A percentile compares a stretch with the other conserved stretches of the same genome.
These are phyloP conservation scores for Rhamnella rubrinervis DNA, from an alignment of 331 rosid genomes.

Conservation along the genomic window DNA sequence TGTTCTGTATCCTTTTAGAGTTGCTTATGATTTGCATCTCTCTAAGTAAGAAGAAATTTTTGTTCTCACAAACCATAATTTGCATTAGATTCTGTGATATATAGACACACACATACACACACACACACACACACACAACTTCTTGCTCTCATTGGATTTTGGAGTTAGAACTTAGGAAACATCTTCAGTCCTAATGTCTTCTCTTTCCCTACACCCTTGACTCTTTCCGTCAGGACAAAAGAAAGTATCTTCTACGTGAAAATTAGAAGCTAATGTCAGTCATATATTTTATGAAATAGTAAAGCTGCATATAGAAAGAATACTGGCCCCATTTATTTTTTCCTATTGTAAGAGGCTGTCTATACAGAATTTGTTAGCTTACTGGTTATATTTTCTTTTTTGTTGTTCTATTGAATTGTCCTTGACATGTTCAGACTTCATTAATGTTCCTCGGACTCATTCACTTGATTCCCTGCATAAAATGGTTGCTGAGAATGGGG, in stretches of 20 bases:
- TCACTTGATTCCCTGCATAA: conserved; percentile 82
- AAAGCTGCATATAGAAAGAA: too few relatives aligned
- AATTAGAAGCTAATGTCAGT: too few relatives aligned
- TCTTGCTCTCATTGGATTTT: too few relatives aligned
- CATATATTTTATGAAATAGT: too few relatives aligned
- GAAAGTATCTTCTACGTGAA: too few relatives aligned
- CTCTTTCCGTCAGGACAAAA: too few relatives aligned
- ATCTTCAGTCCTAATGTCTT: too few relatives aligned
- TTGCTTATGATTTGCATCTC: conserved; percentile 21
- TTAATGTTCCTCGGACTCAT: conserved; percentile 73
- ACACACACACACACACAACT: too few relatives aligned
- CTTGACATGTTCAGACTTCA: conserved; percentile 80
- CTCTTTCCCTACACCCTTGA: too few relatives aligned
- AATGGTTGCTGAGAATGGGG: conserved; percentile 87
- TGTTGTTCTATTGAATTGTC: conserved; percentile 26
- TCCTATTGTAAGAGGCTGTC: neutral
- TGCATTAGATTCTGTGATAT: neutral
- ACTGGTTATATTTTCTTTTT: conserved; percentile 12
- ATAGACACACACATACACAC: neutral
- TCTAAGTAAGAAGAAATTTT: conserved; percentile 4
- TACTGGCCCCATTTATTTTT: too few relatives aligned
- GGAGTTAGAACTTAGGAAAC: too few relatives aligned
- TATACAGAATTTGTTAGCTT: neutral
- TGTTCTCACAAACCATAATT: conserved; percentile 6
- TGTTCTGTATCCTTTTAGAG: conserved; percentile 83